Evolutionary conservation across 768 basidiomycete genomes (phyloP), one percentile per base, ranked within the genome.

Genomic region (Goffeauzyma gilvescens): DNA sequence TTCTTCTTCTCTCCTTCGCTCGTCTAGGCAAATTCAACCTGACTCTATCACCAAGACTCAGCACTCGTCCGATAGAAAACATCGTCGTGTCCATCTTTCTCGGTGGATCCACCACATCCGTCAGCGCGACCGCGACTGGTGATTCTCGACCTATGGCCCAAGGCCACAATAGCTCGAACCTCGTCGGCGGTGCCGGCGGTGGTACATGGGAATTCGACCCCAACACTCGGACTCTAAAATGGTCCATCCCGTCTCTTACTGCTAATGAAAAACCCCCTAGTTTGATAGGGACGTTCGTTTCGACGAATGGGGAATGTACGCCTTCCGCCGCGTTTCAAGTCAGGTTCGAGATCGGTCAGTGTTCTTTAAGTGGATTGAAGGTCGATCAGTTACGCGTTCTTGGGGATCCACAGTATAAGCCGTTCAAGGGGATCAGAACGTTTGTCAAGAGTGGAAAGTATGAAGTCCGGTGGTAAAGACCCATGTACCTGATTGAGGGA

Each of bases 381-480:
- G 77, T 90, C 4, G 82, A 87, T 46, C 80, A 86, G 52, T 71
- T 90, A 32, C 83, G 76, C 62, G 59, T 65, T 1, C 66, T 83
- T 21, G 76, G 69, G 2, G 77, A 79, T 10, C 9, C 23, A 23
- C 64, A 63, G 9, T 89, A 89, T 63, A 90, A 89, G 63, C 81
- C 81, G 9, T 93, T 81, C 66, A 90, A 89, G 62, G 87, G 87
- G 13, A 79, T 93, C 38, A 68, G 85, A 55, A 75, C 76, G 33
- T 68, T 71, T 30, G 72, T 73, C 24, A 59, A 48, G 32, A 49
- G 66, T n/a, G 81, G 78, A 1, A 70, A 72, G 41, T 67, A 84
- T 4, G 83, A 85, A 61, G 83, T 70, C 60, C 55, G 72, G 41
- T 65, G 65, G 65, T 66, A 52, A 49, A 8, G 5, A 4, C 22